These are phyloP conservation scores for Angomonas deanei DNA, from an alignment of 208 protist species.

Conservation along the genomic window DNA sequence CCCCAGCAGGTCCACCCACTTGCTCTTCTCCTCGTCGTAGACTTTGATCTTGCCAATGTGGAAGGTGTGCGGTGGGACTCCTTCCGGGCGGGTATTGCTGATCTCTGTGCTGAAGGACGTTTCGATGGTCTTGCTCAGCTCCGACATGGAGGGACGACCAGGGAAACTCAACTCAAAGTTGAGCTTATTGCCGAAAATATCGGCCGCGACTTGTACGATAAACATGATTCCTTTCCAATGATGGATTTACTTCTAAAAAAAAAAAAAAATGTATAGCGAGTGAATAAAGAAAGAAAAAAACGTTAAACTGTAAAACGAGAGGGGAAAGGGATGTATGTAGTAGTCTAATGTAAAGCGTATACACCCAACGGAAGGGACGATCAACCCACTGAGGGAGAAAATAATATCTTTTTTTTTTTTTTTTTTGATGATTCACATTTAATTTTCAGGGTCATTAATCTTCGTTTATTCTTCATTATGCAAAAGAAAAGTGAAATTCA, in stretches of 20 bases:
- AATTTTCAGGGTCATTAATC: too few species aligned
- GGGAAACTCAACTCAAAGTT: constrained; percentile 89
- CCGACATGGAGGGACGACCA: constrained; percentile 46
- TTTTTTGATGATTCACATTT: background rate
- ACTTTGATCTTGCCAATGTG: constrained; percentile 81
- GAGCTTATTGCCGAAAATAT: constrained; percentile 87
- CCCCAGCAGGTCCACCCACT: constrained; percentile 82
- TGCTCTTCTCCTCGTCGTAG: constrained; percentile 84
- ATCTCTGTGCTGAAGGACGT: constrained; percentile 76
- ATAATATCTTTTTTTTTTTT: constrained; percentile 1
- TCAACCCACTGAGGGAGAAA: background rate
- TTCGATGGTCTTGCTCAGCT: constrained; percentile 60
- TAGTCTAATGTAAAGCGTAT: background rate
- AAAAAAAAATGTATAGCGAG: background rate
- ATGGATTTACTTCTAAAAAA: constrained; percentile 2
- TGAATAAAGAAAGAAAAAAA: constrained; percentile 21
- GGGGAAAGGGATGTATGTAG: background rate
- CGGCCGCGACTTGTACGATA: constrained; percentile 77
- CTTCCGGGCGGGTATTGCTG: constrained; percentile 55
- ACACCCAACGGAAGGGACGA: background rate
- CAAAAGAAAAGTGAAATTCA: background rate
- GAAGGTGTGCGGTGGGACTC: constrained; percentile 76
- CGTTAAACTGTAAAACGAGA: constrained; percentile 6
- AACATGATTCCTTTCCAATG: constrained; percentile 37
- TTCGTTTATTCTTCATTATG: background rate